Conservation (phyloP, 257 asterid species). For the Henckelia pumila region DNA sequence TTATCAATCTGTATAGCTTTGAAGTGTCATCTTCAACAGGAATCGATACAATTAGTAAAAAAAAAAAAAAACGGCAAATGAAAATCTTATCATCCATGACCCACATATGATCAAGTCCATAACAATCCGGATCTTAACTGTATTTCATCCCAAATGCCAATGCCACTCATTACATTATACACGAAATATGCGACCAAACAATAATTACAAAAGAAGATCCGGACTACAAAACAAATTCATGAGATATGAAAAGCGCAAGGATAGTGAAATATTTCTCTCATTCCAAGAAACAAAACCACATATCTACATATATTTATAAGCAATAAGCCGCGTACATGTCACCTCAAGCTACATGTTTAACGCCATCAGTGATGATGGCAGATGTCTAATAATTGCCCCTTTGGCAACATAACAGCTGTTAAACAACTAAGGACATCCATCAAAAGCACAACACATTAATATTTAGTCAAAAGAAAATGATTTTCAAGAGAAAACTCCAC, state of each 20-base stretch:
- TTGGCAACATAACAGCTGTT: constrained; percentile 26
- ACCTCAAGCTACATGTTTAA: constrained; percentile 32
- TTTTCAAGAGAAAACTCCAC: constrained; percentile 17
- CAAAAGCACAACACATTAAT: constrained; percentile 25
- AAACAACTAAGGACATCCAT: constrained; percentile 33
- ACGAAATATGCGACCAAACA: neutral
- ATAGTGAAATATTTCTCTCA: constrained; percentile 16
- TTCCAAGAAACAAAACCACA: constrained; percentile 29
- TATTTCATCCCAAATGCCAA: neutral
- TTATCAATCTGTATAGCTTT: no score
- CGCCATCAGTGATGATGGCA: constrained; percentile 15
- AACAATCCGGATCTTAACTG: neutral
- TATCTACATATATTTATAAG: constrained; percentile 29
- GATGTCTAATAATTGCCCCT: constrained; percentile 26
- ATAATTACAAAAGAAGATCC: neutral
- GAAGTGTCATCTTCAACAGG: no score
- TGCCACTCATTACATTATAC: neutral
- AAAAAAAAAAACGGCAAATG: no score
- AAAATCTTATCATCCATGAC: no score
- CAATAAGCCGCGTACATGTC: constrained; percentile 28
- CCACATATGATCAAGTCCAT: neutral
- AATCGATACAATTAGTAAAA: no score
- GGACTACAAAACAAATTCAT: neutral
- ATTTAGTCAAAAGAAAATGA: constrained; percentile 3
- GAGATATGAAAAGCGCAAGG: neutral